Conservation (phyloP, 257 asterid genomes). For the Buddleja alternifolia region DNA sequence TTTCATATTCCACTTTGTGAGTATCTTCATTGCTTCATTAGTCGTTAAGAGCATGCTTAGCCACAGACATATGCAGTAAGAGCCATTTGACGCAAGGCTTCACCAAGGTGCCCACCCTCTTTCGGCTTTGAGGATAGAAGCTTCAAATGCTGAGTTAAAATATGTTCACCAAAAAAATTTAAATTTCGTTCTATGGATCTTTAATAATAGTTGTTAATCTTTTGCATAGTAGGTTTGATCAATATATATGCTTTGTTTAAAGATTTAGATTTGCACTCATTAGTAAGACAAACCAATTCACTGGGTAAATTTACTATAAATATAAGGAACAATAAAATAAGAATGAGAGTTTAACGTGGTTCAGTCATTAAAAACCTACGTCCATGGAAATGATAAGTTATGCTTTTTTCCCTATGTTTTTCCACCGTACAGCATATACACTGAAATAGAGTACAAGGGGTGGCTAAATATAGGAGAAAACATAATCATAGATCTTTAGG, state of each 20-base stretch:
- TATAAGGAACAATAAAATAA: too few species aligned
- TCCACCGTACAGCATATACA: too few species aligned
- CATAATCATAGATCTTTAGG: too few species aligned
- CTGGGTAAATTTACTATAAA: too few species aligned
- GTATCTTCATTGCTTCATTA: constrained; percentile 1
- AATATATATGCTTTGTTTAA: neutral
- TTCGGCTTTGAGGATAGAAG: constrained; percentile 11
- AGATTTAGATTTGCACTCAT: neutral
- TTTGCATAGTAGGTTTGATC: too few species aligned
- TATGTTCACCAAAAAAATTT: neutral
- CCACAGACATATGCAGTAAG: constrained; percentile 5
- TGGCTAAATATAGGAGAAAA: too few species aligned
- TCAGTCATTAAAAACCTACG: too few species aligned
- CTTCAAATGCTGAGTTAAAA: neutral
- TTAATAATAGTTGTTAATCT: neutral
- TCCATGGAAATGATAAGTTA: too few species aligned
- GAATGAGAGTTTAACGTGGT: too few species aligned
- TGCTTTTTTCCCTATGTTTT: too few species aligned
- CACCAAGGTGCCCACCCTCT: neutral
- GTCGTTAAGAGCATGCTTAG: constrained; percentile 11
- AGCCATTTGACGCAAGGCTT: constrained; percentile 22
- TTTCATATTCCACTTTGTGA: neutral
- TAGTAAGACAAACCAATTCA: neutral
- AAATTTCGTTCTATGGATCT: neutral
- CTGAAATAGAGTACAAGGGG: too few species aligned